phyloP scores from a whole-genome alignment of 1,284 basidiomycete species.

The Ceratobasidium sp. region DNA sequence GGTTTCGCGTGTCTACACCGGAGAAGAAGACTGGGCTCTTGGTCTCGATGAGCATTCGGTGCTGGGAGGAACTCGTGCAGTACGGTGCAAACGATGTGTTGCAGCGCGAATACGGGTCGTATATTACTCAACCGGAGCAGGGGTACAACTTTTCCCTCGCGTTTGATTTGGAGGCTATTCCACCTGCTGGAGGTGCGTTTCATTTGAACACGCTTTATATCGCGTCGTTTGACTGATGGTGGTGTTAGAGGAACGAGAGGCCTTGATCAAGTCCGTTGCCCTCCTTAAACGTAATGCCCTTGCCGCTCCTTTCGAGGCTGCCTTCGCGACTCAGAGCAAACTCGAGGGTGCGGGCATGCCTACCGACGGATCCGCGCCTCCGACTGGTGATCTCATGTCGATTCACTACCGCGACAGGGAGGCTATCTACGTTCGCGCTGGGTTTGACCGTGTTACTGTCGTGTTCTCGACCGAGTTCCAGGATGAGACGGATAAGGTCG shows the following conservation, averaged over 20 bases:
- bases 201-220: not conserved
- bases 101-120: conserved; percentile 84
- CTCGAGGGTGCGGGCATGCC: conserved; percentile 71
- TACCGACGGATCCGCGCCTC: conserved; percentile 64
- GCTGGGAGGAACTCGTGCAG: conserved; percentile 93
- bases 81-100: conserved; percentile 90
- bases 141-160: conserved; percentile 92
- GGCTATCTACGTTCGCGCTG: conserved; percentile 95
- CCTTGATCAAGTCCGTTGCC: conserved; percentile 85
- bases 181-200: conserved; percentile 79
- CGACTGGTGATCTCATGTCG: conserved; percentile 86
- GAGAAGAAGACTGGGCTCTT: conserved; percentile 82
- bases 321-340: conserved; percentile 88
- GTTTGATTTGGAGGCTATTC: conserved; percentile 89
- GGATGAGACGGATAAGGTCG: conserved; percentile 97
- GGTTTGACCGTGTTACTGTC: conserved; percentile 95
- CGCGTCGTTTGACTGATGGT: conserved; percentile 44
- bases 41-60: conserved; percentile 96
- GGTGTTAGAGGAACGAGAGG: conserved; percentile 76
- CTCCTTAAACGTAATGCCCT: conserved; percentile 94
- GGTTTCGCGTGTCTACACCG: conserved; percentile 92
- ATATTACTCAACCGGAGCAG: conserved; percentile 76
- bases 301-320: conserved; percentile 93
- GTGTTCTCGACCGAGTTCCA: conserved; percentile 98
- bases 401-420: conserved; percentile 97